These are phyloP conservation scores for Umbellularia californica DNA, from an alignment of 164 flowering plant genomes.

Conservation along the genomic window DNA sequence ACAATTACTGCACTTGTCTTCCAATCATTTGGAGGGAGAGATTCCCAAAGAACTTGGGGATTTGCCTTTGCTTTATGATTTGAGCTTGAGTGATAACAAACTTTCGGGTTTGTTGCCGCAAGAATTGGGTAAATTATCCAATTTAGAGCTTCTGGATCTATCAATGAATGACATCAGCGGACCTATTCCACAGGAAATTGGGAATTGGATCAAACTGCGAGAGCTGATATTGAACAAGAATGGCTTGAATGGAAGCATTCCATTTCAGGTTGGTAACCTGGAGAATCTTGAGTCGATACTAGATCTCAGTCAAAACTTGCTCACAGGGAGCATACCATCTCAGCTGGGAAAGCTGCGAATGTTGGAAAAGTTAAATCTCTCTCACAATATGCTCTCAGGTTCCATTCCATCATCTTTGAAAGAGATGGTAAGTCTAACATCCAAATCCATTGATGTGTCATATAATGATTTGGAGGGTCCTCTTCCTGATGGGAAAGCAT, in stretches of 20 bases:
- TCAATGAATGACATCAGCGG: background rate
- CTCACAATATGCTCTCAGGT: constrained; percentile 7
- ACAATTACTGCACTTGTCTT: background rate
- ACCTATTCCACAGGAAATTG: background rate
- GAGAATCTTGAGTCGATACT: background rate
- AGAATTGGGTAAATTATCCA: background rate
- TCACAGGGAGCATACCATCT: background rate
- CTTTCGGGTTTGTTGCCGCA: background rate
- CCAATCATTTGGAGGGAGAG: background rate
- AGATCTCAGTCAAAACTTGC: background rate
- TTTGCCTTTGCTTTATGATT: background rate
- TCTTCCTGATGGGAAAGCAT: background rate
- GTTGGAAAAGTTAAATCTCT: constrained; percentile 1
- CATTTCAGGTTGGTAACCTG: constrained; percentile 2
- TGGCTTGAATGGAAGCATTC: constrained; percentile 3
- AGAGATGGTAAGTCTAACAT: background rate
- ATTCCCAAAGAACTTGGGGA: constrained; percentile 1
- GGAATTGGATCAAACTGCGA: background rate
- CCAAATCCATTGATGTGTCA: constrained; percentile 1
- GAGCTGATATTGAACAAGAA: background rate
- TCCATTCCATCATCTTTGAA: constrained; percentile 2
- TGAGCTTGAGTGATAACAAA: background rate
- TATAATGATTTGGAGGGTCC: constrained; percentile 3
- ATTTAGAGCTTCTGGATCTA: background rate
- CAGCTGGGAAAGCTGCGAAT: background rate